phyloP scores from a whole-genome alignment of 345 rosid genomes.

The Gossypium turneri region DNA sequence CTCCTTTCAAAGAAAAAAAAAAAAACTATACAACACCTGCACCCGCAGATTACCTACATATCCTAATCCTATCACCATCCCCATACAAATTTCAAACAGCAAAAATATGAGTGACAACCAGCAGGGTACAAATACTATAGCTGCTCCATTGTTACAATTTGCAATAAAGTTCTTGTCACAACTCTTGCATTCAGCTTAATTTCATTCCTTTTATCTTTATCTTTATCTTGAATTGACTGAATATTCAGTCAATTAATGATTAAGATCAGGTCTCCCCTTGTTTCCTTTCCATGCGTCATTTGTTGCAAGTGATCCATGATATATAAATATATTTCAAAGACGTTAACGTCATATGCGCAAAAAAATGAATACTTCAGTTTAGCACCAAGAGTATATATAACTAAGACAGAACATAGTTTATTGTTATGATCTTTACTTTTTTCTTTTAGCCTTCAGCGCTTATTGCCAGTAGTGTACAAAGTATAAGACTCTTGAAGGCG shows the following conservation, averaged over 20 bases:
- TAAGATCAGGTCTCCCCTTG: not conserved
- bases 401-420: no score
- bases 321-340: no score
- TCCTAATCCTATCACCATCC: no score
- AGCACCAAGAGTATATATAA: not conserved
- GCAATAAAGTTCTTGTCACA: constrained; percentile 97
- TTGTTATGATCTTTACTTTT: not conserved
- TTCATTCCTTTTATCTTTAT: not conserved
- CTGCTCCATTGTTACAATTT: constrained; percentile 77
- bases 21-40: not conserved
- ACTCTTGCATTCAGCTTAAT: constrained; percentile 80
- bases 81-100: constrained; percentile 17
- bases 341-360: not conserved
- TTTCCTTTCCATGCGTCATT: not conserved
- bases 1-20: no score
- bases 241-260: no score
- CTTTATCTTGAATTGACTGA: no score
- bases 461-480: not conserved
- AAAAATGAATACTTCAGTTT: no score
- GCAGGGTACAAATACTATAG: constrained; percentile 50
- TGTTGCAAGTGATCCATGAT: not conserved
- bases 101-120: constrained; percentile 71
- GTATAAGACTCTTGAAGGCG: not conserved
- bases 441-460: not conserved
- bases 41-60: constrained; percentile 24